Conservation (phyloP, 495 filamentous ascomycete genomes). For the Penicillium paxilli region DNA sequence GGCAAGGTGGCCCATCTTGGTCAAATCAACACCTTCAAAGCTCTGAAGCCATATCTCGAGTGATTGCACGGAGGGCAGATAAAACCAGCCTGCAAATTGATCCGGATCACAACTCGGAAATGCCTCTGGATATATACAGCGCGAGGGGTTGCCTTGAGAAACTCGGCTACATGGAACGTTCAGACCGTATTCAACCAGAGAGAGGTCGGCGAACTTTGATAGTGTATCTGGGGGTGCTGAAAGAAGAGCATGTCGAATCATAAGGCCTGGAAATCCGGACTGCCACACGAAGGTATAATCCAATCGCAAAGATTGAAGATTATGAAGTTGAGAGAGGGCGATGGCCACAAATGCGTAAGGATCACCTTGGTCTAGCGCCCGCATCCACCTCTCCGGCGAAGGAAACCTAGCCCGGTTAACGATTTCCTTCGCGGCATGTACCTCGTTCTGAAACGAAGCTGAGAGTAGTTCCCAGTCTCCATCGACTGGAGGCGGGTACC, state of each 20-base stretch:
- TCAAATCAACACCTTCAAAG: not conserved
- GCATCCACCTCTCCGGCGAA: not conserved
- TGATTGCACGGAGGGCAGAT: slow-evolving; percentile 10
- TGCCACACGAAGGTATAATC: slow-evolving; percentile 4
- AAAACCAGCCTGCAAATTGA: slow-evolving; percentile 6
- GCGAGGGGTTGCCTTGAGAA: not conserved
- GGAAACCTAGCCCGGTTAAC: not conserved
- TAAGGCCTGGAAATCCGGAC: not conserved
- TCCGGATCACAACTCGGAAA: not conserved
- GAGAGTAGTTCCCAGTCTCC: not conserved
- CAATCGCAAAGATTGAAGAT: slow-evolving; percentile 9
- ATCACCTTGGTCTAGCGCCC: not conserved
- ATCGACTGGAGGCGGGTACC: not conserved
- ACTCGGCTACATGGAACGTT: not conserved
- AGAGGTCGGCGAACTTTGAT: not conserved
- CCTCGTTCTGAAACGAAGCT: not conserved
- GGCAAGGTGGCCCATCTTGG: not conserved
- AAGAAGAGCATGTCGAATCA: slow-evolving; percentile 10
- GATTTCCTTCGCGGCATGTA: not conserved
- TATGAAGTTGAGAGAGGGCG: slow-evolving; percentile 4
- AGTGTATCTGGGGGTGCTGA: slow-evolving; percentile 1
- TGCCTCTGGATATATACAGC: not conserved
- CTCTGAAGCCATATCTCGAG: slow-evolving; percentile 5
- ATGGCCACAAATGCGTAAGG: slow-evolving; percentile 3
- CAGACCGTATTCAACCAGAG: slow-evolving; percentile 8